These are phyloP conservation scores for Mucor saturninus DNA, from an alignment of 371 early-diverging fungal species.

Conservation along the genomic window DNA sequence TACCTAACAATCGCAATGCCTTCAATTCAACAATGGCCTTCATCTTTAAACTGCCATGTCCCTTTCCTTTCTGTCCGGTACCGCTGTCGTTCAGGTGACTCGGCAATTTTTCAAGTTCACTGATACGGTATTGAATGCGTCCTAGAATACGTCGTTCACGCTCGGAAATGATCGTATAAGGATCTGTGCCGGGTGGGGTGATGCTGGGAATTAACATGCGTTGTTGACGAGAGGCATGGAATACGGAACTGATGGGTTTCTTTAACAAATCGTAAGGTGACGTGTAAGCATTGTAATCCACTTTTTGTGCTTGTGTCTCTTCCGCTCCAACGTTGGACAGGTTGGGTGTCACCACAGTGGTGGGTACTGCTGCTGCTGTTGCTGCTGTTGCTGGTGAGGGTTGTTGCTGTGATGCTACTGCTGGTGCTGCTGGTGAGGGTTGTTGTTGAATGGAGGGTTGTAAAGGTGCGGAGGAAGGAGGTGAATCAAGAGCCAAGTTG, in stretches of 20 bases:
- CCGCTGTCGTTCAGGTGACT: constrained; percentile 29
- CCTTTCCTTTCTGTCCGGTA: background rate
- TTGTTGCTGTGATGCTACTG: background rate
- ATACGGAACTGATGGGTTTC: constrained; percentile 49
- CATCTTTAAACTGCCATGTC: constrained; percentile 30
- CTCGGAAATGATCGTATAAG: constrained; percentile 70
- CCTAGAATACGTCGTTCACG: constrained; percentile 72
- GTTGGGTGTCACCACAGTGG: background rate
- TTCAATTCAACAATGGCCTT: constrained; percentile 91
- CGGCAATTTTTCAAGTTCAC: constrained; percentile 68
- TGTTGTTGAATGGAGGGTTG: too few relatives aligned
- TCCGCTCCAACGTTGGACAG: background rate
- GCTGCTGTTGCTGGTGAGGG: background rate
- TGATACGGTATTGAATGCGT: constrained; percentile 75
- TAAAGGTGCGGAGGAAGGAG: background rate
- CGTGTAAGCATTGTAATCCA: constrained; percentile 37
- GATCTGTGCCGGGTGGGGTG: constrained; percentile 80
- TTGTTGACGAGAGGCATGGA: constrained; percentile 71
- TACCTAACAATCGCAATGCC: constrained; percentile 72
- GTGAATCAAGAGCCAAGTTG: constrained; percentile 4
- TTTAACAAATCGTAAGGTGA: constrained; percentile 64
- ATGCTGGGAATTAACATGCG: constrained; percentile 73
- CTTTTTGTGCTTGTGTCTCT: background rate
- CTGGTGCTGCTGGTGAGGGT: too few relatives aligned
- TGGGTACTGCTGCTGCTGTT: constrained; percentile 8